Conservation (phyloP, 805 yeast genomes). For the Cyberlindnera maclurae region DNA sequence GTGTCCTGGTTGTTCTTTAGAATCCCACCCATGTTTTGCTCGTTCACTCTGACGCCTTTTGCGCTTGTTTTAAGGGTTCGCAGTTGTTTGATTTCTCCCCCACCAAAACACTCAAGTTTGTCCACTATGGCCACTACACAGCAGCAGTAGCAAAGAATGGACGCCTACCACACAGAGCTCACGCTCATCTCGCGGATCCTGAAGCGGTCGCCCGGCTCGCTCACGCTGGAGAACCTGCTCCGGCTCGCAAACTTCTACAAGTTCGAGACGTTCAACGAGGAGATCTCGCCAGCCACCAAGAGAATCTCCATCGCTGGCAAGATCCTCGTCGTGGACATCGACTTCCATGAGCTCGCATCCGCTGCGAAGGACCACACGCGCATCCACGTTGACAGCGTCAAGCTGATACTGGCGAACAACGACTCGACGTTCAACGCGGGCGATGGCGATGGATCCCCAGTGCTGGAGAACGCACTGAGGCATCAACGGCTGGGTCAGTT, state of each 20-base stretch:
- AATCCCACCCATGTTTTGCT: conserved; percentile 35
- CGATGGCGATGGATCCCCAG: conserved; percentile 9
- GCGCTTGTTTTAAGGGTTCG: background rate
- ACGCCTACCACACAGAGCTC: conserved; percentile 17
- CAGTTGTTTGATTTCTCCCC: background rate
- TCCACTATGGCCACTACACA: too few relatives aligned
- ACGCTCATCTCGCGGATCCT: conserved; percentile 15
- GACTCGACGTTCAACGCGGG: conserved; percentile 16
- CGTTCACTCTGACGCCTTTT: background rate
- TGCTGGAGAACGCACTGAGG: conserved; percentile 12
- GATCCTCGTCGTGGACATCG: conserved; percentile 23
- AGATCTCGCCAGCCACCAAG: conserved; percentile 9
- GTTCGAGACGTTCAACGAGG: conserved; percentile 22
- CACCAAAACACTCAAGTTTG: too few relatives aligned
- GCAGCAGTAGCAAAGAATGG: conserved; percentile 11
- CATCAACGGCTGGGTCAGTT: conserved; percentile 15
- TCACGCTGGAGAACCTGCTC: conserved; percentile 21
- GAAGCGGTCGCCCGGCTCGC: conserved; percentile 17
- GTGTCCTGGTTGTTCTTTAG: conserved; percentile 41
- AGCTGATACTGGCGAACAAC: conserved; percentile 22
- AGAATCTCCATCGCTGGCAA: conserved; percentile 24
- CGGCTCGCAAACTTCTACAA: conserved; percentile 22
- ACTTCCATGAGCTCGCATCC: conserved; percentile 11
- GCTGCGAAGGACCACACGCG: conserved; percentile 10
- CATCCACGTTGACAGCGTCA: conserved; percentile 12